A percentile compares a stretch with the other conserved stretches of the same genome.
phyloP scores from a whole-genome alignment of 805 yeast species.

The Spencermartinsiella europaea region DNA sequence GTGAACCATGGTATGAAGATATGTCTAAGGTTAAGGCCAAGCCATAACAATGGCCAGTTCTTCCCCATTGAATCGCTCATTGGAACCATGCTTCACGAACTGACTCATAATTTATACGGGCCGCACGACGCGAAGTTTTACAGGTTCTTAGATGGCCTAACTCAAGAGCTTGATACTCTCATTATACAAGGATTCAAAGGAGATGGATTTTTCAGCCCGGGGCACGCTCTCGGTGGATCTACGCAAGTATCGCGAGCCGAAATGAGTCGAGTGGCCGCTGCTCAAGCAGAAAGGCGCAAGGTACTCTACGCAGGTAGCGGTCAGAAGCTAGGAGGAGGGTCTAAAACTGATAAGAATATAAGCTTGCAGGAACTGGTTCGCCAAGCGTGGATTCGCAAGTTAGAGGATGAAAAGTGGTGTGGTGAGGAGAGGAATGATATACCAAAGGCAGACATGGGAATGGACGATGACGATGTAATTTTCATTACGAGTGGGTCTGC shows the following conservation, averaged over 20 bases:
- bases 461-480: slow-evolving; percentile 7
- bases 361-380: slow-evolving; percentile 42
- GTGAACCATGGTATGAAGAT: slow-evolving; percentile 74
- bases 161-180: slow-evolving; percentile 40
- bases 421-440: slow-evolving; percentile 10
- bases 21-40: slow-evolving; percentile 61
- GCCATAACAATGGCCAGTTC: slow-evolving; percentile 48
- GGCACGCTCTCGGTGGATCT: slow-evolving; percentile 31
- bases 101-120: slow-evolving; percentile 73
- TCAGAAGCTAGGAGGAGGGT: slow-evolving; percentile 36
- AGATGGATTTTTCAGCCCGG: slow-evolving; percentile 48
- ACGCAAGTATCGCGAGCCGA: slow-evolving; percentile 6
- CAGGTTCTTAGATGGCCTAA: slow-evolving; percentile 55
- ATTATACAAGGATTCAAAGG: slow-evolving; percentile 39
- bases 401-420: slow-evolving; percentile 24
- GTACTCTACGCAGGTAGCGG: slow-evolving; percentile 33
- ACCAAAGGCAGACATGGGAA: slow-evolving; percentile 11
- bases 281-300: slow-evolving; percentile 35
- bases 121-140: slow-evolving; percentile 77
- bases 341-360: slow-evolving; percentile 7
- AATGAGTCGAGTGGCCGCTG: slow-evolving; percentile 16
- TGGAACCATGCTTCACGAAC: slow-evolving; percentile 85
- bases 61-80: slow-evolving; percentile 57
- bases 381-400: slow-evolving; percentile 60
- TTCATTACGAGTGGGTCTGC: neutral